Conservation (phyloP, 2,329 filamentous ascomycete genomes). For the Beauveria varroae region DNA sequence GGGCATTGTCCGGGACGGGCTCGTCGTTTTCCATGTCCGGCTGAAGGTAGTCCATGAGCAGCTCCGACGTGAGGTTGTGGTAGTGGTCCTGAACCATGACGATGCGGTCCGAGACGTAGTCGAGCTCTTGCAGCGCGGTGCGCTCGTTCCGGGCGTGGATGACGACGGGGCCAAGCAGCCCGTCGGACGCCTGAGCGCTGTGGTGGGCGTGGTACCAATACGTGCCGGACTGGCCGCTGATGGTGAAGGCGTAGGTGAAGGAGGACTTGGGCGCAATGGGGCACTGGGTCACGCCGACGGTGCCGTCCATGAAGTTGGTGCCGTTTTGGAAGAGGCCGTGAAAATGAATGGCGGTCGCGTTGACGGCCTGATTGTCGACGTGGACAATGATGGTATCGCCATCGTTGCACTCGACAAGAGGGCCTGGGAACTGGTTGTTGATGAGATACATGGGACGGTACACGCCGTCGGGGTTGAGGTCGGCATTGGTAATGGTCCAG, state of each 20-base stretch:
- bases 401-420: conserved; percentile 64
- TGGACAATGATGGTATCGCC: conserved; percentile 66
- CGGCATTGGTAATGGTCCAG: conserved; percentile 52
- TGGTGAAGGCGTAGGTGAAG: conserved; percentile 62
- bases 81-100: conserved; percentile 70
- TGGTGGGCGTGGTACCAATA: conserved; percentile 61
- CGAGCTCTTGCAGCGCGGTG: conserved; percentile 18
- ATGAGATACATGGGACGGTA: conserved; percentile 57
- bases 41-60: conserved; percentile 48
- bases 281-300: conserved; percentile 60
- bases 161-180: conserved; percentile 58
- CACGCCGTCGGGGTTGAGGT: conserved; percentile 54
- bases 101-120: conserved; percentile 43
- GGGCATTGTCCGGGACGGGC: conserved; percentile 56
- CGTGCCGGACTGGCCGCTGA: conserved; percentile 42
- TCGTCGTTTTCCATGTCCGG: conserved; percentile 51
- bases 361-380: conserved; percentile 58
- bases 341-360: conserved; percentile 65
- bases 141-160: conserved; percentile 49
- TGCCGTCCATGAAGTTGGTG: conserved; percentile 67
- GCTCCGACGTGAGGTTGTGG: conserved; percentile 45
- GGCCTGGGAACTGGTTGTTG: conserved; percentile 68
- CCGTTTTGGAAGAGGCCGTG: conserved; percentile 74
- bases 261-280: conserved; percentile 54
- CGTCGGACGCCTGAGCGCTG: conserved; percentile 58